These are phyloP conservation scores for Starmerella sirachaensis DNA, from an alignment of 805 yeast species.

Conservation along the genomic window DNA sequence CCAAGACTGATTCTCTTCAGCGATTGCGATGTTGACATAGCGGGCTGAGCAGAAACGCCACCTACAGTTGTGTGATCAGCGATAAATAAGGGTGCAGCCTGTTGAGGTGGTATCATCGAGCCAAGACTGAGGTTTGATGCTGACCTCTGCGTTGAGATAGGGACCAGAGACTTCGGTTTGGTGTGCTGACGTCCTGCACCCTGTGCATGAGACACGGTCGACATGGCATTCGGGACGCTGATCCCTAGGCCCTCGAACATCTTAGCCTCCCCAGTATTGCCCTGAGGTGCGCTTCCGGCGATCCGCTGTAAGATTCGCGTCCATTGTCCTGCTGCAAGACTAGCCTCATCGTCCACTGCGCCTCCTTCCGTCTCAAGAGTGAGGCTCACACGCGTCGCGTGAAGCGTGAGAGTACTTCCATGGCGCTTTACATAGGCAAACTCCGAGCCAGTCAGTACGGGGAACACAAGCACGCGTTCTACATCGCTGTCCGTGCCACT, in stretches of 20 bases:
- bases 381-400: conserved; percentile 10
- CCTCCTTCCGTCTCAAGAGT: conserved; percentile 11
- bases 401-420: conserved; percentile 15
- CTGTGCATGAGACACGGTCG: no score
- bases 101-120: no score
- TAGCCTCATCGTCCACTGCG: conserved; percentile 3
- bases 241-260: conserved; percentile 16
- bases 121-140: no score
- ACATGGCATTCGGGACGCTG: no score
- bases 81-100: no score
- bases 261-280: neutral
- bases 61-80: no score
- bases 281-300: conserved; percentile 1
- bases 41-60: no score
- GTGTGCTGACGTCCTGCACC: no score
- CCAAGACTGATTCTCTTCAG: conserved; percentile 14
- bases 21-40: conserved; percentile 11
- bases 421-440: conserved; percentile 19
- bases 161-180: no score
- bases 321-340: conserved; percentile 14
- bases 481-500: neutral
- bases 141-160: no score
- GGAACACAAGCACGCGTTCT: conserved; percentile 13
- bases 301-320: conserved; percentile 16
- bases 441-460: conserved; percentile 12